These are phyloP conservation scores for Blumeria graminis DNA, from an alignment of 2,329 filamentous ascomycete species.

Conservation along the genomic window DNA sequence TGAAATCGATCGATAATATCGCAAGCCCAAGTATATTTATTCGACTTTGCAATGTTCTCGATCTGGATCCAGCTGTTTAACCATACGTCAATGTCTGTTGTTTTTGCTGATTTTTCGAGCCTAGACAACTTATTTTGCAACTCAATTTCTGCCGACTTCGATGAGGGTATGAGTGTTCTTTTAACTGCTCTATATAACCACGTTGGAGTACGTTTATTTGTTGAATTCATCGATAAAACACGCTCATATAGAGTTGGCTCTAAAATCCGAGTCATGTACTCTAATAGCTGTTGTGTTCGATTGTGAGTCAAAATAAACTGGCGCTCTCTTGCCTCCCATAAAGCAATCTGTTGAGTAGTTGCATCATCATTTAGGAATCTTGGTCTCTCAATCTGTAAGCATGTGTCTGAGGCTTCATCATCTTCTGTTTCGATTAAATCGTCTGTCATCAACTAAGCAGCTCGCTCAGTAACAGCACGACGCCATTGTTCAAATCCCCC, in stretches of 20 bases:
- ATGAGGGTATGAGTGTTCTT: background rate
- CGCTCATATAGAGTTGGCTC: background rate
- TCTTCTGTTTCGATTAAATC: background rate
- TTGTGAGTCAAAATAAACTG: background rate
- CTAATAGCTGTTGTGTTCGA: background rate
- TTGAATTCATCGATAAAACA: background rate
- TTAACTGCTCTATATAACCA: background rate
- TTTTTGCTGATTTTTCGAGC: background rate
- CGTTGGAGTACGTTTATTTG: background rate
- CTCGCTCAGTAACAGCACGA: background rate
- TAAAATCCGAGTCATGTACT: background rate
- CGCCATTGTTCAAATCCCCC: background rate
- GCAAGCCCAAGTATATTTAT: background rate
- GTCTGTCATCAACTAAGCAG: background rate
- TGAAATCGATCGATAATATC: background rate
- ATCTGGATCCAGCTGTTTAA: background rate
- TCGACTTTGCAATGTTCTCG: background rate
- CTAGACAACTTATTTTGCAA: background rate
- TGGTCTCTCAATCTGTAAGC: background rate
- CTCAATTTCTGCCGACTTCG: background rate
- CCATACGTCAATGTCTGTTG: background rate
- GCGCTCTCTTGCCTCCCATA: background rate
- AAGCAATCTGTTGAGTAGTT: background rate
- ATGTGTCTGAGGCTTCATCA: background rate
- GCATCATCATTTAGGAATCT: background rate